Conservation (phyloP, 441 rosid genomes). For the Gossypium armourianum region DNA sequence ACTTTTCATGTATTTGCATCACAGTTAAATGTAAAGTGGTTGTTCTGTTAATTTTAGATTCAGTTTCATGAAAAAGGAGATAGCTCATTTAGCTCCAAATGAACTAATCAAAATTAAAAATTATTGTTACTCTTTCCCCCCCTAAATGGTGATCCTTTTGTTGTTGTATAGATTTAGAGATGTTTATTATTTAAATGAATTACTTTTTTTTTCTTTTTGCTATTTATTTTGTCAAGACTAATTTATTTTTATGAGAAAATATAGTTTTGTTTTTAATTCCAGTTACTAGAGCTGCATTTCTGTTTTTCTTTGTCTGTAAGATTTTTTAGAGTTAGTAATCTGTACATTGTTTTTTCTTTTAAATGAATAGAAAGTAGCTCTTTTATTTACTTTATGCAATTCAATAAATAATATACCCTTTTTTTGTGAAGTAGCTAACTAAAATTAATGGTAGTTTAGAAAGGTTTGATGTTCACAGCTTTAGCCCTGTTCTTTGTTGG, state of each 20-base stretch:
- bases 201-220: neutral
- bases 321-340: neutral
- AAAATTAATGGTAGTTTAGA: neutral
- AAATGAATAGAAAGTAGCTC: neutral
- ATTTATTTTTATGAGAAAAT: neutral
- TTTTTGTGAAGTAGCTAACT: neutral
- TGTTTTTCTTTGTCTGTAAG: neutral
- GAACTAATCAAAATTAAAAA: neutral
- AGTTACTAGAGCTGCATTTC: constrained; percentile 4
- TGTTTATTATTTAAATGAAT: neutral
- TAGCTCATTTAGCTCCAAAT: neutral
- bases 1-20: neutral
- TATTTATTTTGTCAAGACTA: neutral
- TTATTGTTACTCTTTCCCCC: neutral
- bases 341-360: neutral
- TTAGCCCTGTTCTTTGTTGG: neutral
- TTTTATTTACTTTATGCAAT: neutral
- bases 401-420: neutral
- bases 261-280: neutral
- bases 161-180: constrained; percentile 2
- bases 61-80: neutral
- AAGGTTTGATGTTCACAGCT: neutral
- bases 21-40: neutral
- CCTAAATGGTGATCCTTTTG: neutral
- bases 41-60: neutral